Conservation (phyloP, 768 basidiomycete species). For the Podaxis sp. region DNA sequence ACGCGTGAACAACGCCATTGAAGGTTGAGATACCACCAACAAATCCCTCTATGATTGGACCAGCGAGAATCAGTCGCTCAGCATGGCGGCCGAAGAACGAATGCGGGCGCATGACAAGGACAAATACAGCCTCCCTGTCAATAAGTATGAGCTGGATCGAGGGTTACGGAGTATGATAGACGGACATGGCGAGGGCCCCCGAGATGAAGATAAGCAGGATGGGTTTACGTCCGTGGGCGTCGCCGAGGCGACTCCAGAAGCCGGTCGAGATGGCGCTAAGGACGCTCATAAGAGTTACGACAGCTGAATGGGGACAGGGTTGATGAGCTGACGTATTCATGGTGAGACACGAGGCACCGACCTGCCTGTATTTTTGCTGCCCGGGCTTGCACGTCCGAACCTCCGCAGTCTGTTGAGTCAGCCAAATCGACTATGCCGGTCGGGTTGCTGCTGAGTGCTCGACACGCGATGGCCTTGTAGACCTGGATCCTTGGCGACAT, state of each 20-base stretch:
- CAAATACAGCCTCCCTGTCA: conserved; percentile 72
- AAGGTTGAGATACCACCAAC: conserved; percentile 70
- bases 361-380: conserved; percentile 74
- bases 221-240: conserved; percentile 72
- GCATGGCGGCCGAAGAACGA: conserved; percentile 49
- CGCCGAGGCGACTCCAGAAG: conserved; percentile 84
- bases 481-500: conserved; percentile 79
- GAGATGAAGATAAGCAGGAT: conserved; percentile 66
- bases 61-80: conserved; percentile 72
- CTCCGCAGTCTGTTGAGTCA: conserved; percentile 29
- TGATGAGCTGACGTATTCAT: background rate
- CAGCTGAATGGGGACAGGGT: conserved; percentile 33
- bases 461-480: conserved; percentile 75
- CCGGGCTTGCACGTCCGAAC: conserved; percentile 61
- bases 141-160: conserved; percentile 11
- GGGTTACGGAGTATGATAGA: conserved; percentile 16
- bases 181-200: conserved; percentile 75
- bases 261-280: conserved; percentile 83
- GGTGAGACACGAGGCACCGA: conserved; percentile 23
- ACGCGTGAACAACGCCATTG: conserved; percentile 68
- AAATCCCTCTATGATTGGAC: conserved; percentile 78
- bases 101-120: conserved; percentile 71
- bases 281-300: conserved; percentile 75
- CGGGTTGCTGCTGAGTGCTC: conserved; percentile 39
- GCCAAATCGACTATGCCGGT: conserved; percentile 20